phyloP scores from a whole-genome alignment of 805 yeast species.

The Clavispora fructus region DNA sequence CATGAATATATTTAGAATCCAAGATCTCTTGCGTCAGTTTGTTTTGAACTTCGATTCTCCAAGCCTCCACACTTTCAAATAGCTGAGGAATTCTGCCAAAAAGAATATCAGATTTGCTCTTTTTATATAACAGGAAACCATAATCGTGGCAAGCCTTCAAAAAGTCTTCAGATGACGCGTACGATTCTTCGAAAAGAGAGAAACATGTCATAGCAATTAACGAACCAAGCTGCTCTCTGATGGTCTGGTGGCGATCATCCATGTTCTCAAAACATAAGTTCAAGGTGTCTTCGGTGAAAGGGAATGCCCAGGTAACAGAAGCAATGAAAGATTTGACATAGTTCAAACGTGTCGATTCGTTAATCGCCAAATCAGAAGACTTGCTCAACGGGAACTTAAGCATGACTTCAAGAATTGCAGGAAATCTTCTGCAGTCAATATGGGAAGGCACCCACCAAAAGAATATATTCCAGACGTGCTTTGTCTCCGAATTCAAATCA shows the following conservation, averaged over 20 bases:
- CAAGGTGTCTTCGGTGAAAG: constrained; percentile 40
- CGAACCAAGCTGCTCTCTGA: constrained; percentile 63
- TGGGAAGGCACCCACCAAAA: constrained; percentile 70
- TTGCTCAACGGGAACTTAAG: constrained; percentile 43
- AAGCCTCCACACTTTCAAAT: constrained; percentile 38
- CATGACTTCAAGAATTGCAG: constrained; percentile 43
- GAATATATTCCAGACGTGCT: constrained; percentile 69
- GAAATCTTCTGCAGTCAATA: constrained; percentile 63
- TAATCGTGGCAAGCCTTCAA: constrained; percentile 25
- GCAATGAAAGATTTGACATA: constrained; percentile 49
- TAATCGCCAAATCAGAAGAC: constrained; percentile 57
- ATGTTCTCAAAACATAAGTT: constrained; percentile 44
- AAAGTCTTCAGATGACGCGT: constrained; percentile 34
- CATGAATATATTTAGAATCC: constrained; percentile 56
- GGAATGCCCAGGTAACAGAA: constrained; percentile 51
- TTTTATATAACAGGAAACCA: constrained; percentile 3
- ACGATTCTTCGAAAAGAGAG: constrained; percentile 39
- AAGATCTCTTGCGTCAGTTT: constrained; percentile 51
- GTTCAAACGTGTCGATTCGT: constrained; percentile 55
- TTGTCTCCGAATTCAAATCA: constrained; percentile 69
- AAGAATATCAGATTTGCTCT: constrained; percentile 18
- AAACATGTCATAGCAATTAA: constrained; percentile 46
- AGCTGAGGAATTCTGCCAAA: constrained; percentile 34
- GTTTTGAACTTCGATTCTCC: constrained; percentile 31
- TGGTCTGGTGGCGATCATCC: constrained; percentile 67